Evolutionary conservation across 495 filamentous ascomycete genomes (phyloP).

Genomic region (Sphaerosporella brunnea): DNA sequence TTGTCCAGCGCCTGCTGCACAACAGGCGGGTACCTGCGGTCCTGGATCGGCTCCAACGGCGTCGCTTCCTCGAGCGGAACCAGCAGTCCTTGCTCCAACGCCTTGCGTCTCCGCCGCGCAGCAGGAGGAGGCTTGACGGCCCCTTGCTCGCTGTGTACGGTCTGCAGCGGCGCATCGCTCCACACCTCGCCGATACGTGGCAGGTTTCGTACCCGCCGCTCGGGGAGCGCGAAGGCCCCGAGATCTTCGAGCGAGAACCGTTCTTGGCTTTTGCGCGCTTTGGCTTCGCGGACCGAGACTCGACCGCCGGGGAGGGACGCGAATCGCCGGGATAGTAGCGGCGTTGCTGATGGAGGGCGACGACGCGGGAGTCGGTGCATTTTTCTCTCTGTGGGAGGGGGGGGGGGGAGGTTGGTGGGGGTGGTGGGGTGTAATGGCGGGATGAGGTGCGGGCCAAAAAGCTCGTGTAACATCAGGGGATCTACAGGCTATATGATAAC

Average conservation of each 20-base stretch:
- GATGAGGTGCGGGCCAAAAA: background rate
- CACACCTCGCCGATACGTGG: too few relatives aligned
- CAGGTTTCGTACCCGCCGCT: background rate
- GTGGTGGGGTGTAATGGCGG: background rate
- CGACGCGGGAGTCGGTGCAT: too few relatives aligned
- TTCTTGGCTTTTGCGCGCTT: background rate
- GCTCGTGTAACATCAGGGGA: too few relatives aligned
- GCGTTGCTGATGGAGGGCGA: background rate
- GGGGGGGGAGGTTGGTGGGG: background rate
- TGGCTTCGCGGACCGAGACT: background rate
- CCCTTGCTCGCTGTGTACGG: too few relatives aligned
- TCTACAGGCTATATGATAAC: too few relatives aligned
- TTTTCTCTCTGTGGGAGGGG: background rate
- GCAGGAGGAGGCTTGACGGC: too few relatives aligned
- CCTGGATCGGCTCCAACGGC: too few relatives aligned
- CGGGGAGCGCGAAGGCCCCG: too few relatives aligned
- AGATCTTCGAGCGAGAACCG: background rate
- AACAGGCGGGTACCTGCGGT: conserved; percentile 71
- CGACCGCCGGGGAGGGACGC: background rate
- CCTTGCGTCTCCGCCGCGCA: too few relatives aligned
- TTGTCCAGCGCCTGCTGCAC: conserved; percentile 78
- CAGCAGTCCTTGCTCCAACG: background rate
- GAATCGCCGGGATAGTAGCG: too few relatives aligned
- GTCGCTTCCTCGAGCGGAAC: background rate
- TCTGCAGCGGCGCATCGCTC: too few relatives aligned